Conservation (phyloP, 352 stramenopile species). For the Aphanomyces invadans region DNA sequence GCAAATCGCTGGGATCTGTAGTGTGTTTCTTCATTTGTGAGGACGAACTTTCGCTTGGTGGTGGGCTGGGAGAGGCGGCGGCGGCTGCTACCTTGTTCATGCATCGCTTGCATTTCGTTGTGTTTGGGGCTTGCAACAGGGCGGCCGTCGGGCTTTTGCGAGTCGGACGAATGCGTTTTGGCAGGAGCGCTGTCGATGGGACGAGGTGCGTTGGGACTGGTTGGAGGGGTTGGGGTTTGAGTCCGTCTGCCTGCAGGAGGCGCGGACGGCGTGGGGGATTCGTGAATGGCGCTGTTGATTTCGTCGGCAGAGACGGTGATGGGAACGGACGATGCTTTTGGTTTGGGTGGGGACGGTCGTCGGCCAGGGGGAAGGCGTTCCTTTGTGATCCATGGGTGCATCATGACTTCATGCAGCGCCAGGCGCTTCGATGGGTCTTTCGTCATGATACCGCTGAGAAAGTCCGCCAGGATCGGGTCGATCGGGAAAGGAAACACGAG, state of each 20-base stretch:
- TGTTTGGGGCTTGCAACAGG: background rate
- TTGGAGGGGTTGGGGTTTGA: background rate
- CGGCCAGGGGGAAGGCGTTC: conserved; percentile 34
- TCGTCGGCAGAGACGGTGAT: conserved; percentile 75
- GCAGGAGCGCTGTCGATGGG: too few species aligned
- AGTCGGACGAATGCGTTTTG: too few species aligned
- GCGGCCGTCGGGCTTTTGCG: background rate
- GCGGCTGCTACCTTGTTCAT: conserved; percentile 15
- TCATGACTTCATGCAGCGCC: conserved; percentile 58
- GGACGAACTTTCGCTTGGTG: conserved; percentile 28
- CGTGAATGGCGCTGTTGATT: conserved; percentile 61
- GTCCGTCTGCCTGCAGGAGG: too few species aligned
- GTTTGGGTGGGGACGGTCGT: conserved; percentile 25
- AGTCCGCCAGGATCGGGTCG: conserved; percentile 46
- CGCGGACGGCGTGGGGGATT: conserved; percentile 17
- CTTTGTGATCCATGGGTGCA: conserved; percentile 71
- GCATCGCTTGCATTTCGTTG: conserved; percentile 2
- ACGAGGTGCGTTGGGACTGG: background rate
- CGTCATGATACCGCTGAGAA: conserved; percentile 56
- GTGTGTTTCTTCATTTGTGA: conserved; percentile 56
- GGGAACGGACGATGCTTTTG: conserved; percentile 25
- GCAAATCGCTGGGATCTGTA: conserved; percentile 53
- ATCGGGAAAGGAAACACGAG: conserved; percentile 52
- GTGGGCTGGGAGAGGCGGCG: background rate
- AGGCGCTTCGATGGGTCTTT: conserved; percentile 52